Percentiles rank a stretch among this genome's conserved stretches.
These are phyloP conservation scores for Rhodamnia rubescens DNA, from an alignment of 345 rosid species.

Conservation along the genomic window DNA sequence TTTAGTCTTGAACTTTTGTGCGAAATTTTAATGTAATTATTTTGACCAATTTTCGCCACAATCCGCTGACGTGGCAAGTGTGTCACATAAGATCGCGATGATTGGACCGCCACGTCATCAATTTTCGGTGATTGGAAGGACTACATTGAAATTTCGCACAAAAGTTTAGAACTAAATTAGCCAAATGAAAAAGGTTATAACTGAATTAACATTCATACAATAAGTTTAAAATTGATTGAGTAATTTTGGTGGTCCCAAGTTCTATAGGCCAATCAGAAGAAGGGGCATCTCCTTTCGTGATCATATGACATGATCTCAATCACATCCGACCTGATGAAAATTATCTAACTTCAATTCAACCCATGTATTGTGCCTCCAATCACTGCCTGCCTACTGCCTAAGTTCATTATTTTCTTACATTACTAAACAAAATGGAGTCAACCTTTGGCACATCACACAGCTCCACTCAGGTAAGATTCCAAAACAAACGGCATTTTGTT, in stretches of 20 bases:
- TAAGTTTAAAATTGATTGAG: not conserved
- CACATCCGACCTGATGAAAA: not conserved
- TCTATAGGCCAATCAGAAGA: not conserved
- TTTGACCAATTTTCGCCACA: not conserved
- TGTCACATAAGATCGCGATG: not conserved
- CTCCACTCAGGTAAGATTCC: not conserved
- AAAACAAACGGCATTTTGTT: not conserved
- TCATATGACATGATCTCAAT: not conserved
- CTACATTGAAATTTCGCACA: not conserved
- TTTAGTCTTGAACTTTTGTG: not conserved
- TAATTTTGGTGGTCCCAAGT: not conserved
- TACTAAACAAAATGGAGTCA: not conserved
- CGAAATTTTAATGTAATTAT: not conserved
- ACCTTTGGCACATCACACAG: not conserved
- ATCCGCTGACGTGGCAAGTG: rapidly evolving
- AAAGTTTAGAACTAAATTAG: rapidly evolving
- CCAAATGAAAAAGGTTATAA: not conserved
- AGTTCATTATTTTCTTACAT: not conserved
- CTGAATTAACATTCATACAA: rapidly evolving
- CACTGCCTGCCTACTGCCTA: not conserved
- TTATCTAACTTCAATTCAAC: not conserved
- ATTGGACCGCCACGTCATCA: rapidly evolving
- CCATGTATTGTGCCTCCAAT: not conserved
- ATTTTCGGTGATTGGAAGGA: rapidly evolving
- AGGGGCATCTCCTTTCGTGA: not conserved